Percentiles rank a stretch among this genome's conserved stretches.
phyloP scores from a whole-genome alignment of 208 protist species.

The Acanthamoeba comandoni region DNA sequence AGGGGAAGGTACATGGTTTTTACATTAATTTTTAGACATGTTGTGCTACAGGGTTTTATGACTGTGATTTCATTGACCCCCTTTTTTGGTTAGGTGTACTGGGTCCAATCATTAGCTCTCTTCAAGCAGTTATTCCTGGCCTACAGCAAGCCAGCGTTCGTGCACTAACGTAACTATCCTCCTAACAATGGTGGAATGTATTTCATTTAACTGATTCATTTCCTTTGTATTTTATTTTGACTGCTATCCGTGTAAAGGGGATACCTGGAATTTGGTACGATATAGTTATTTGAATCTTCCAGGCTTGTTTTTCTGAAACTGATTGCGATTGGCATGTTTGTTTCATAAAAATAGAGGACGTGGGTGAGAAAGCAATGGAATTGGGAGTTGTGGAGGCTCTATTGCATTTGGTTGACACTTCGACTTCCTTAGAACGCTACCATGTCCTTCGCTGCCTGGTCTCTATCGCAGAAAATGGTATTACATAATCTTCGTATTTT shows the following conservation, averaged over 20 bases:
- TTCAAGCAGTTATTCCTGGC: constrained; percentile 49
- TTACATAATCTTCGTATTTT: background rate
- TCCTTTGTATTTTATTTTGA: no score
- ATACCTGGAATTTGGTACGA: no score
- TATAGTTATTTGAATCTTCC: no score
- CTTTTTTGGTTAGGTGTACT: constrained; percentile 5
- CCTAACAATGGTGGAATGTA: no score
- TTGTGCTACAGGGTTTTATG: no score
- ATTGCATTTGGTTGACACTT: constrained; percentile 17
- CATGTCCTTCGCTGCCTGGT: constrained; percentile 68
- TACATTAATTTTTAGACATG: no score
- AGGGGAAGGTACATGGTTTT: background rate
- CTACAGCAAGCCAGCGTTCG: constrained; percentile 54
- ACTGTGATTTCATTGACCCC: no score
- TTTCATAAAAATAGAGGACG: constrained; percentile 23
- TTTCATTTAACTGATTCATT: no score
- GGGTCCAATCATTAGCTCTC: constrained; percentile 41
- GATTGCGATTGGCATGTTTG: no score
- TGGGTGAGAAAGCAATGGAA: constrained; percentile 71
- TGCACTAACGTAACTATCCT: background rate
- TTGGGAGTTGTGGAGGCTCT: constrained; percentile 63
- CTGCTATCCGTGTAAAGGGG: no score
- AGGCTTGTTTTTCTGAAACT: no score
- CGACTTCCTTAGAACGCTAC: constrained; percentile 32
- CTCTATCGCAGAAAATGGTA: constrained; percentile 66